Evolutionary conservation across 345 rosid genomes (phyloP).

Genomic region (Reutealis trisperma): DNA sequence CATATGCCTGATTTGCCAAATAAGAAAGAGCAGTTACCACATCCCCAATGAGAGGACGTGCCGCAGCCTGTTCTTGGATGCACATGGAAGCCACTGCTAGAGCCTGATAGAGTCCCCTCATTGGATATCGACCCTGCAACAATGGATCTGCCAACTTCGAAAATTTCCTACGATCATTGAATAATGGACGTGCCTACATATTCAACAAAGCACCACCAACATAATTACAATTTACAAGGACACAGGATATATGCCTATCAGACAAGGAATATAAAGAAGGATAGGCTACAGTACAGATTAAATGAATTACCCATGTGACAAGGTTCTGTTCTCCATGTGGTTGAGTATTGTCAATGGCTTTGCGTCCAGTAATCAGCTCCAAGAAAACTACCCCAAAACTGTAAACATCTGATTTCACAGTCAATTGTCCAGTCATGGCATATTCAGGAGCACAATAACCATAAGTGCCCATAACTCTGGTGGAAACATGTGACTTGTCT

Average conservation of each 20-base stretch:
- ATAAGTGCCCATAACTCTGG: constrained; percentile 99
- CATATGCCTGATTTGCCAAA: constrained; percentile 82
- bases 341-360: constrained; percentile 78
- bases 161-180: constrained; percentile 80
- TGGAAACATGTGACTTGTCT: constrained; percentile 97
- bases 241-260: not conserved
- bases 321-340: constrained; percentile 98
- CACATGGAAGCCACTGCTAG: constrained; percentile 98
- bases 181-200: constrained; percentile 79
- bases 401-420: constrained; percentile 92
- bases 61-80: constrained; percentile 94
- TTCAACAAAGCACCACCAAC: constrained; percentile 4
- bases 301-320: constrained; percentile 74
- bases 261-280: not conserved
- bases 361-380: constrained; percentile 94
- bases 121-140: constrained; percentile 78
- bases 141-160: constrained; percentile 78
- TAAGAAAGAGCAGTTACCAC: constrained; percentile 94
- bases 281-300: not conserved
- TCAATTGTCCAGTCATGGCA: constrained; percentile 98
- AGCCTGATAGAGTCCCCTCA: constrained; percentile 90
- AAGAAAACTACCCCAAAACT: constrained; percentile 95
- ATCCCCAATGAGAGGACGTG: constrained; percentile 92
- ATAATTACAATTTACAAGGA: constrained; percentile 1
- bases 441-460: constrained; percentile 99